Evolutionary conservation across 2,329 filamentous ascomycete species (phyloP), one percentile per base, ranked within the genome.

Genomic region (Alternaria triticina): DNA sequence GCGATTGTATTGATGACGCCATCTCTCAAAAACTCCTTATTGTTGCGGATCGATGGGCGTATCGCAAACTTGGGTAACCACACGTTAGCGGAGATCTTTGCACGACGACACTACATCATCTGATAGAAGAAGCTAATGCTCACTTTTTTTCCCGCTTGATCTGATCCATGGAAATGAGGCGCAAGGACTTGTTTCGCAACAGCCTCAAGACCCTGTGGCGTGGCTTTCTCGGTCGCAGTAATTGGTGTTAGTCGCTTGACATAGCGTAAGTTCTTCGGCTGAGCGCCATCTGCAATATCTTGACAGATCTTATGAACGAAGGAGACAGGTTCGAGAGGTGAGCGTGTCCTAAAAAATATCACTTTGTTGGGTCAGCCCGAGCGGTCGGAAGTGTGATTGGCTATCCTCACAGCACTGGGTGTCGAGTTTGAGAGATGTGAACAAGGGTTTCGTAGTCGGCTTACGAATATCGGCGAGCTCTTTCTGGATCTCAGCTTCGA

Each of bases 41-140:
- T 90, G 73, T 91, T 92, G 59, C 92, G 89, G 65, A 93, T 88
- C 13, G 88, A 91, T n/a, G 90, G 88, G 47, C 92, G 88, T 70
- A 96, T 94, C n/a, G 92, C 92, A 80, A 93, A 96, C 92, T 95
- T 65, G 27, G 9, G 45, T 49, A 27, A 56, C 58, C 25, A 54
- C 40, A 33, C 28, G 46, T 77, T 68, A 77, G 74, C 62, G 52
- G 64, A 33, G 51, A 57, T 57, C 59, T 52, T 59, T 55, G 58
- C 55, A 64, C 47, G 57, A 47, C 54, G 12, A 60, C 40, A 54
- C 43, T 54, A 59, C 56, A 54, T 63, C 43, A 60, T 59, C 58
- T 64, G 51, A 61, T 54, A 51, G 43, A 44, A 65, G 30, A 25
- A 61, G 23, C 28, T 25, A 49, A 57, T 57, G 73, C 81, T 74